Evolutionary conservation across 805 yeast species (phyloP).

Genomic region (Yamadazyma sp.): DNA sequence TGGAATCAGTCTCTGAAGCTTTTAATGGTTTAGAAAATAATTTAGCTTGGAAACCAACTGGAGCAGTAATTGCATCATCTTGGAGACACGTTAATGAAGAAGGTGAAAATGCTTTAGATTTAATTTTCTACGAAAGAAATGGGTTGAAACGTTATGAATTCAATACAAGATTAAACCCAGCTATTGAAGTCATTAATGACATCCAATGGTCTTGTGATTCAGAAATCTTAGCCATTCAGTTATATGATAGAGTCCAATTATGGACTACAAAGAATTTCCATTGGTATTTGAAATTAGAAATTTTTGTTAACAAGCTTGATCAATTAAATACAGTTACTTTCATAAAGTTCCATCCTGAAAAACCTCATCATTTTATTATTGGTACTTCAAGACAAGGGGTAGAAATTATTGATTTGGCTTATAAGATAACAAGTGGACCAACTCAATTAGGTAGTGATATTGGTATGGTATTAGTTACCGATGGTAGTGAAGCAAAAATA

Average conservation of each 20-base stretch:
- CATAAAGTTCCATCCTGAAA: conserved; percentile 85
- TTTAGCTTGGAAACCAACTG: conserved; percentile 88
- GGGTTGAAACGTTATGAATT: conserved; percentile 92
- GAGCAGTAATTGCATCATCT: conserved; percentile 78
- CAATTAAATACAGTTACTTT: conserved; percentile 35
- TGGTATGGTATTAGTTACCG: conserved; percentile 80
- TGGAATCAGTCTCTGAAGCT: conserved; percentile 86
- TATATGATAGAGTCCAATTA: conserved; percentile 63
- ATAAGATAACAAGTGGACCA: conserved; percentile 65
- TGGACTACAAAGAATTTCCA: conserved; percentile 94
- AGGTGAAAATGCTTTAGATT: conserved; percentile 43
- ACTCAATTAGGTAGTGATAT: conserved; percentile 62
- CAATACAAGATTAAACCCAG: conserved; percentile 56
- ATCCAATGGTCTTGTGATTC: conserved; percentile 80
- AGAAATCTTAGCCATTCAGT: conserved; percentile 70
- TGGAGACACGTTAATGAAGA: conserved; percentile 65
- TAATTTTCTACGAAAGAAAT: conserved; percentile 87
- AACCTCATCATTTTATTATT: conserved; percentile 70
- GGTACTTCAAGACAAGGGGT: conserved; percentile 48
- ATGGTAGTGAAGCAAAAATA: conserved; percentile 65
- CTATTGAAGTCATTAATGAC: conserved; percentile 41
- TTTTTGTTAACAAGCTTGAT: conserved; percentile 29
- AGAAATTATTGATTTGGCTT: conserved; percentile 66
- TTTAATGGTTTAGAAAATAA: conserved; percentile 74
- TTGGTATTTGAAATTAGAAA: conserved; percentile 90